A percentile compares a stretch with the other conserved stretches of the same genome.
These are phyloP conservation scores for Citrullus amarus DNA, from an alignment of 306 rosid species.

Conservation along the genomic window DNA sequence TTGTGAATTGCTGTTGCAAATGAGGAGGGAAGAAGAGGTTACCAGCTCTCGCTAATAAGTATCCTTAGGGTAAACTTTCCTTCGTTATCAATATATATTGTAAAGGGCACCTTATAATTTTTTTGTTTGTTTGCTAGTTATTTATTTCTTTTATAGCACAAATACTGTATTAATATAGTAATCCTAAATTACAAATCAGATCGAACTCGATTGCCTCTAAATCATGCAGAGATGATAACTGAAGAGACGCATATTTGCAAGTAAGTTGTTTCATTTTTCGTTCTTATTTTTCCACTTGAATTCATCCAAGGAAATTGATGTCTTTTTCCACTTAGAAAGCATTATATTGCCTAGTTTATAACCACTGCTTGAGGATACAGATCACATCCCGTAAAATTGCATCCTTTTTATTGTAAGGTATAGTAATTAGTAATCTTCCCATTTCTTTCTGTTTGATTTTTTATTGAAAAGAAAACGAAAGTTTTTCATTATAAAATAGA, in stretches of 20 bases:
- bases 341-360: not conserved
- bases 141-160: not conserved
- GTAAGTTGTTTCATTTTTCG: constrained; percentile 16
- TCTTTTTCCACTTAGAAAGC: not conserved
- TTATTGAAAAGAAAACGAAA: too few relatives aligned
- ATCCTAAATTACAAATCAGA: constrained; percentile 28
- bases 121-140: not conserved
- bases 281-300: not conserved
- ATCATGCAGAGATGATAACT: constrained; percentile 47
- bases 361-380: not conserved
- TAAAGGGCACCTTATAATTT: too few relatives aligned
- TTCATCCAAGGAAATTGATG: not conserved
- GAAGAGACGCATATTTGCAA: constrained; percentile 41
- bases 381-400: not conserved
- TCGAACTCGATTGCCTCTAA: constrained; percentile 49
- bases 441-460: not conserved
- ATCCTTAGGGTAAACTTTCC: too few relatives aligned
- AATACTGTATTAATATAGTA: not conserved
- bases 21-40: too few relatives aligned
- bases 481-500: too few relatives aligned
- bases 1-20: too few relatives aligned
- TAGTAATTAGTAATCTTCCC: not conserved
- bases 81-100: too few relatives aligned
- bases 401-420: not conserved
- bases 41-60: too few relatives aligned